Base-by-base conservation (phyloP, 176 grass and related monocot species). In the Tillandsia fasciculata region DNA sequence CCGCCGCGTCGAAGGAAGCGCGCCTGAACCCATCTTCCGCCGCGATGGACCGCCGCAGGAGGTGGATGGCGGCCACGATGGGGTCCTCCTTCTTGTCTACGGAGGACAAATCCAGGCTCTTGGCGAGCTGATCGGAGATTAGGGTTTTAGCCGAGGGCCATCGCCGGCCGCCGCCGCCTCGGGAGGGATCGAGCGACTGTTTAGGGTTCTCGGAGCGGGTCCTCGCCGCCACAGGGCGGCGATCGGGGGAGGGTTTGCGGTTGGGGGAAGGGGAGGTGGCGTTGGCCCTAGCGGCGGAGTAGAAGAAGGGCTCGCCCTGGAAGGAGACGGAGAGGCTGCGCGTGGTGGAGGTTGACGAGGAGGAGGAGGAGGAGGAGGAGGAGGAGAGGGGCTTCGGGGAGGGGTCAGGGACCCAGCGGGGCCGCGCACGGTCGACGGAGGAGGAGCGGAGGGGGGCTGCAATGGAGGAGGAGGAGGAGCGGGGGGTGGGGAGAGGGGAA, bases 271-370 rank as follows among this genome's bases (percentile, higher is more conserved):
- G 84, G 29, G 90, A 90, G 2, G 68, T 71, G 72, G 87, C 74
- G 58, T 83, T 86, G 15, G 86, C 83, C 83, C 84, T 99, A 80
- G 80, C 93, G 12, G 90, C 83, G 73, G 90, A 87, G 57, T 90
- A 92, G 77, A 84, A 87, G 76, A 90, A 94, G 74, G 90, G 90
- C 4, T 88, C 76, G 54, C 95, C 95, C 87, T 99, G 95, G 82
- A 99, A 99, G 65, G 95, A 91, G 15, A 99, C 95, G 14, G 95
- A 99, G 69, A 99, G 87, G 77, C 95, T 99, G 52, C 95, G 79
- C 5, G 90, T 90, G 12, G 89, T 99, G 65, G 84, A 85, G 51
- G 79, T 20, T 20, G 20, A 69, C 65, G 78, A 83, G 51, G 78
- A 71, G 54, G 80, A 75, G 65, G 84, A 85, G 51, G 79, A 66